Conservation (phyloP, 2,329 filamentous ascomycete species). For the Stylonectria norvegica region DNA sequence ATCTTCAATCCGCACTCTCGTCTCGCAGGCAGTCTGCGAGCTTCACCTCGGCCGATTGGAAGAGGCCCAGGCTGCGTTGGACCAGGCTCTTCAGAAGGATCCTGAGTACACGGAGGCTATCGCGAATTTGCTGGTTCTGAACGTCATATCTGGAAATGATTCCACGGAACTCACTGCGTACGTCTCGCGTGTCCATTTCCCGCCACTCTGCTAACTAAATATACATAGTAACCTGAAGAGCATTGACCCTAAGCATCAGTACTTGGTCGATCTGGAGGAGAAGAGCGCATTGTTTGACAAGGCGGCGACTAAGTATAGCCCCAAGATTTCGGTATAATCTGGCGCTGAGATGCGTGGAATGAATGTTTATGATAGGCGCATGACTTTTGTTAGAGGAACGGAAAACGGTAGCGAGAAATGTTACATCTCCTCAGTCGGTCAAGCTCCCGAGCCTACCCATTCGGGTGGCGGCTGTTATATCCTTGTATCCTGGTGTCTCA, state of each 20-base stretch:
- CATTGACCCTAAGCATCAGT: constrained; percentile 62
- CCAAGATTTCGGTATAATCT: constrained; percentile 65
- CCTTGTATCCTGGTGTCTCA: too few relatives aligned
- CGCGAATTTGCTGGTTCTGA: constrained; percentile 79
- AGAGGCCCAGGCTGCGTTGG: constrained; percentile 82
- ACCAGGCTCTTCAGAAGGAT: constrained; percentile 74
- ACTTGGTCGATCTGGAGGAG: constrained; percentile 72
- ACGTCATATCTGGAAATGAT: constrained; percentile 72
- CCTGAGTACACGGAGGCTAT: constrained; percentile 69
- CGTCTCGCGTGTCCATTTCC: constrained; percentile 26
- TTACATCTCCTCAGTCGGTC: constrained; percentile 21
- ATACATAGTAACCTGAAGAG: constrained; percentile 52
- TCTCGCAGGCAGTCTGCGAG: constrained; percentile 88
- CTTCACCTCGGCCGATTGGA: constrained; percentile 84
- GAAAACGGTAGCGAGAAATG: constrained; percentile 18
- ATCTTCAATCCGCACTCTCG: constrained; percentile 69
- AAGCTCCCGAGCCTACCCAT: too few relatives aligned
- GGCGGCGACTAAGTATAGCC: constrained; percentile 79
- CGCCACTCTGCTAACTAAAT: constrained; percentile 19
- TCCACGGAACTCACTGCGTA: constrained; percentile 60
- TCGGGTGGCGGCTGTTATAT: too few relatives aligned
- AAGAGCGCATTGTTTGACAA: constrained; percentile 87
- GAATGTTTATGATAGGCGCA: constrained; percentile 30
- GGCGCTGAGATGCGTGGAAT: constrained; percentile 12
- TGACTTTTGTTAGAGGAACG: constrained; percentile 25